Evolutionary conservation across 2,329 filamentous ascomycete genomes (phyloP).

Genomic region (Septoria petroselini): DNA sequence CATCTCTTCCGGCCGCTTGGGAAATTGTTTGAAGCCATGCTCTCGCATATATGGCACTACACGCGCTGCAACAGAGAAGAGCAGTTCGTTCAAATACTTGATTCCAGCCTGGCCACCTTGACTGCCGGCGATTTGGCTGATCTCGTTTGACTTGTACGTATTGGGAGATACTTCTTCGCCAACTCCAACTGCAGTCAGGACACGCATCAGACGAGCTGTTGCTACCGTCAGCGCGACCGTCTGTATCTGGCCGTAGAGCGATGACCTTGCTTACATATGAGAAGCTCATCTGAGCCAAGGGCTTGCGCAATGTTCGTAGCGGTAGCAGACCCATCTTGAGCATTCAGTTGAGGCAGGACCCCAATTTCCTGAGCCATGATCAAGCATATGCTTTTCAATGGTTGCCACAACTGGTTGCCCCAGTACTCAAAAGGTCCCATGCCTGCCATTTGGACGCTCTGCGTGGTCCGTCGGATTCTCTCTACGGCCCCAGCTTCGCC

Average conservation of each 20-base stretch:
- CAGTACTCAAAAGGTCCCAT: constrained; percentile 17
- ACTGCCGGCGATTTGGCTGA: constrained; percentile 13
- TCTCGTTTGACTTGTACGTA: constrained; percentile 10
- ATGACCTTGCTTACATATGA: constrained; percentile 3
- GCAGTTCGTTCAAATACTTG: constrained; percentile 15
- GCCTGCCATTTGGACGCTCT: constrained; percentile 9
- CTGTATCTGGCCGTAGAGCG: too few relatives aligned
- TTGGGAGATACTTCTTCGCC: constrained; percentile 9
- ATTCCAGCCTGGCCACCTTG: constrained; percentile 13
- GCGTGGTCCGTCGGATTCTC: constrained; percentile 10
- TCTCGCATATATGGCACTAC: constrained; percentile 16
- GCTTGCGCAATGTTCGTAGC: constrained; percentile 4
- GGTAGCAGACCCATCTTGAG: neutral
- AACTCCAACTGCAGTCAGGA: constrained; percentile 11
- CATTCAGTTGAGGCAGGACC: constrained; percentile 11
- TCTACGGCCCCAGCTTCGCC: constrained; percentile 13
- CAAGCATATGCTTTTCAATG: constrained; percentile 16
- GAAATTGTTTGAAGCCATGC: constrained; percentile 17
- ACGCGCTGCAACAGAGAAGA: constrained; percentile 13
- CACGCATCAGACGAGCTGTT: constrained; percentile 16
- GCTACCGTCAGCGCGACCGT: neutral
- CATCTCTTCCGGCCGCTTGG: constrained; percentile 13
- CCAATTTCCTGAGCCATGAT: constrained; percentile 16
- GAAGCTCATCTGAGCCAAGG: constrained; percentile 1
- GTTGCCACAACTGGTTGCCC: constrained; percentile 9